Percentiles rank a stretch among this genome's conserved stretches.
Conservation (phyloP, 2,329 filamentous ascomycete genomes). For the Cladophialophora chaetospira region DNA sequence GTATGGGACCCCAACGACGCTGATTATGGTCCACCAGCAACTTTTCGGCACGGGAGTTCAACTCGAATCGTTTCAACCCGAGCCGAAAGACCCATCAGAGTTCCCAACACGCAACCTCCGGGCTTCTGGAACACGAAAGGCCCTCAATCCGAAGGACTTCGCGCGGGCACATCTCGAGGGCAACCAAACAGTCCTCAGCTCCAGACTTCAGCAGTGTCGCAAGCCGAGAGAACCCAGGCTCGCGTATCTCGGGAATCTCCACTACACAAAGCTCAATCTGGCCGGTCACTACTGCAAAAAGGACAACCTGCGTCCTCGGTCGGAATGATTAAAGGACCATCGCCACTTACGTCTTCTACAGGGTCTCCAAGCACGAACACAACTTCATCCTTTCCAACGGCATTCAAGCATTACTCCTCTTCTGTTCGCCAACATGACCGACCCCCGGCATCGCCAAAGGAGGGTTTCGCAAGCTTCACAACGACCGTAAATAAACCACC, state of each 20-base stretch:
- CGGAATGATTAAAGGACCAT: too few relatives aligned
- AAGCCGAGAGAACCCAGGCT: background rate
- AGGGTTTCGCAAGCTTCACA: background rate
- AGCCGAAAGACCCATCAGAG: background rate
- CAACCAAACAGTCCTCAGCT: too few relatives aligned
- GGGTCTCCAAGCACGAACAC: background rate
- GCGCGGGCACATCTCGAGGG: background rate
- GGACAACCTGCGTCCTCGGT: background rate
- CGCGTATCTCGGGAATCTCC: background rate
- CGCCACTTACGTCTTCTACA: background rate
- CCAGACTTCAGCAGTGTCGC: too few relatives aligned
- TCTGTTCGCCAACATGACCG: background rate
- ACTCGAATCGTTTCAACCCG: background rate
- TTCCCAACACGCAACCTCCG: background rate
- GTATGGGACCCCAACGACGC: background rate
- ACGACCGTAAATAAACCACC: background rate
- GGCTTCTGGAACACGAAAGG: background rate
- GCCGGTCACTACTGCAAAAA: background rate
- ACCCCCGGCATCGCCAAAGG: too few relatives aligned
- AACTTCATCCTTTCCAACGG: background rate
- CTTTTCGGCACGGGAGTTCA: background rate
- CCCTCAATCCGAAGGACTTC: background rate
- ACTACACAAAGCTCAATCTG: background rate
- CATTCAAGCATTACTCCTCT: background rate
- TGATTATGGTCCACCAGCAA: background rate